phyloP scores from a whole-genome alignment of 495 filamentous ascomycete species.

The Lasiosphaeria ovina region DNA sequence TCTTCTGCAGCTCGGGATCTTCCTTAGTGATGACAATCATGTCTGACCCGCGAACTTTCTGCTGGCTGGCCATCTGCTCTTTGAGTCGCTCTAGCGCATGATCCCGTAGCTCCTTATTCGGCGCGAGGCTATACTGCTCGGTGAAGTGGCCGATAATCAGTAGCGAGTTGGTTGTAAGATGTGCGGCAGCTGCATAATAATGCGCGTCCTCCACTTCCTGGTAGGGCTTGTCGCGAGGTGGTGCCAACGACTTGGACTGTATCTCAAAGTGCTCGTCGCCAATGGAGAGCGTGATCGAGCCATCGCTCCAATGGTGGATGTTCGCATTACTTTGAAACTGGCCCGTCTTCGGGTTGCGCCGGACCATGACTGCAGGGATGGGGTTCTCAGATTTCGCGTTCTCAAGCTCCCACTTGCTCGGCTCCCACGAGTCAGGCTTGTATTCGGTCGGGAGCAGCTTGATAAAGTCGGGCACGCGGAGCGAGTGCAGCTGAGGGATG shows the following conservation, averaged over 20 bases:
- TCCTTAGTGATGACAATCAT: slow-evolving; percentile 61
- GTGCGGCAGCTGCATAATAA: slow-evolving; percentile 76
- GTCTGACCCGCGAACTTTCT: slow-evolving; percentile 45
- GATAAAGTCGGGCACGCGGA: slow-evolving; percentile 78
- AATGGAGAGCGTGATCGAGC: slow-evolving; percentile 71
- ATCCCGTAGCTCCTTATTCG: slow-evolving; percentile 68
- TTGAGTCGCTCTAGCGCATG: slow-evolving; percentile 75
- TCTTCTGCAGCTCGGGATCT: slow-evolving; percentile 79
- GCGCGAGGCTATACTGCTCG: slow-evolving; percentile 68
- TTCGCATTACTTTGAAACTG: slow-evolving; percentile 73
- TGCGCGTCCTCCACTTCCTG: slow-evolving; percentile 70
- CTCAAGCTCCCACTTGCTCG: slow-evolving; percentile 45
- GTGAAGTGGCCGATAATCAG: slow-evolving; percentile 78
- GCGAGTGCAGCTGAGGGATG: slow-evolving; percentile 62
- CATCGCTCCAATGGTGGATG: slow-evolving; percentile 79
- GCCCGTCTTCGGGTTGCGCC: slow-evolving; percentile 40
- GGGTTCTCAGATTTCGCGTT: slow-evolving; percentile 41
- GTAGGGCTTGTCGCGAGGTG: slow-evolving; percentile 57
- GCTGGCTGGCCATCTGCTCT: slow-evolving; percentile 62
- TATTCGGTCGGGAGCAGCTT: slow-evolving; percentile 72
- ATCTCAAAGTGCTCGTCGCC: slow-evolving; percentile 80
- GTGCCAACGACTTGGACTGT: slow-evolving; percentile 70
- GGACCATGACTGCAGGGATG: slow-evolving; percentile 39
- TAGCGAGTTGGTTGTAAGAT: slow-evolving; percentile 65
- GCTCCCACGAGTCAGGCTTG: slow-evolving; percentile 64